These are phyloP conservation scores for Calonectria hongkongensis DNA, from an alignment of 2,329 filamentous ascomycete genomes.

Conservation along the genomic window DNA sequence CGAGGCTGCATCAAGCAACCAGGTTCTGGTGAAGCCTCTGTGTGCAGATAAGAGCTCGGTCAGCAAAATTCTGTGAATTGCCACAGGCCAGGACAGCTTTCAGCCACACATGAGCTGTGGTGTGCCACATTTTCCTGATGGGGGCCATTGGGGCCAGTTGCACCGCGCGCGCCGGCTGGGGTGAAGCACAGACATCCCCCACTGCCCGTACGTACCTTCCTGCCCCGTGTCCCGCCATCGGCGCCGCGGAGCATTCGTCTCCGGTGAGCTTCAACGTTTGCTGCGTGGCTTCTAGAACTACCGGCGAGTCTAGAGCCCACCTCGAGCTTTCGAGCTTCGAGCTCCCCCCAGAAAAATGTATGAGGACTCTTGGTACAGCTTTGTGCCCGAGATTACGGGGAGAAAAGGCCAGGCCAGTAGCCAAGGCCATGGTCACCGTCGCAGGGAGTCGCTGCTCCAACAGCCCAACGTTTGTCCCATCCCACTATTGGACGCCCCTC, in stretches of 20 bases:
- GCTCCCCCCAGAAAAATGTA: conserved; percentile 74
- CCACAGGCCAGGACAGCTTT: conserved; percentile 43
- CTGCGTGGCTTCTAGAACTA: conserved; percentile 56
- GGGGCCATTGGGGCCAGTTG: conserved; percentile 13
- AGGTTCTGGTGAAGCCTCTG: conserved; percentile 15
- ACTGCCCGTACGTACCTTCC: conserved; percentile 13
- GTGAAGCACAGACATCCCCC: conserved; percentile 40
- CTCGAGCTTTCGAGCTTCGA: conserved; percentile 44
- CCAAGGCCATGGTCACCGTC: conserved; percentile 73
- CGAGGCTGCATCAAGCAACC: conserved; percentile 53
- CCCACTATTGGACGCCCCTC: conserved; percentile 29
- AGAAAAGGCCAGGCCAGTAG: conserved; percentile 67
- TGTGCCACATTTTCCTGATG: conserved; percentile 43
- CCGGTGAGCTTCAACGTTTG: conserved; percentile 54
- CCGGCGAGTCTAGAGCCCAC: conserved; percentile 41
- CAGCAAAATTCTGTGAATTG: conserved; percentile 55
- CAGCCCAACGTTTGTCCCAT: conserved; percentile 73
- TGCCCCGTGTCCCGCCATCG: conserved; percentile 50
- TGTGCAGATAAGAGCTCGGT: conserved; percentile 40
- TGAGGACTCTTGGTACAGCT: conserved; percentile 90
- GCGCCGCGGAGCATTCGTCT: conserved; percentile 56
- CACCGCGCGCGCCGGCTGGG: conserved; percentile 33
- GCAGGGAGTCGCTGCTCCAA: conserved; percentile 82
- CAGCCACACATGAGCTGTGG: conserved; percentile 34
- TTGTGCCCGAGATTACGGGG: conserved; percentile 78